Conservation (phyloP, 257 asterid species). For the Salvia splendens region DNA sequence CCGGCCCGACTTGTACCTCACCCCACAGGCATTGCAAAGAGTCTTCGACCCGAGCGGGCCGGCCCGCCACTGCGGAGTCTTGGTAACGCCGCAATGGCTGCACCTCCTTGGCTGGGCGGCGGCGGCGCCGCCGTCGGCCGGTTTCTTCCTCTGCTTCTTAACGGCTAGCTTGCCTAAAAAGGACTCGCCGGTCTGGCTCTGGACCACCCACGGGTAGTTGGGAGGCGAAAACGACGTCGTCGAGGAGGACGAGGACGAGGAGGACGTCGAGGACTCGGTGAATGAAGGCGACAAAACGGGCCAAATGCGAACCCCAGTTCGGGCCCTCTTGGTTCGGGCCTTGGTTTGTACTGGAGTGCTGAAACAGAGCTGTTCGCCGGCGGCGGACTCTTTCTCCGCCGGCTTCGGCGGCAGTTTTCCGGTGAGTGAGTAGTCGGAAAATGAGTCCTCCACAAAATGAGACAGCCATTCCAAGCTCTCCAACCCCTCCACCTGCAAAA, state of each 20-base stretch:
- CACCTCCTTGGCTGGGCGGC: conserved; percentile 52
- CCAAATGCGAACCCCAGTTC: conserved; percentile 74
- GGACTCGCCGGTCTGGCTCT: conserved; percentile 49
- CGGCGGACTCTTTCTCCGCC: conserved; percentile 25
- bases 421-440: conserved; percentile 56
- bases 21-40: conserved; percentile 64
- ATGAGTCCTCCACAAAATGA: conserved; percentile 84
- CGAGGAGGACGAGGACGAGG: conserved; percentile 61
- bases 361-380: conserved; percentile 38
- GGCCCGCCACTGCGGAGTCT: conserved; percentile 77
- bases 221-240: conserved; percentile 49
- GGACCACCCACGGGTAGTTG: conserved; percentile 33
- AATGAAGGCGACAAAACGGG: conserved; percentile 61
- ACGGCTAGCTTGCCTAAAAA: conserved; percentile 30
- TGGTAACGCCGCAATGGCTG: conserved; percentile 60
- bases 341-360: conserved; percentile 76
- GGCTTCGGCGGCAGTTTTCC: conserved; percentile 45
- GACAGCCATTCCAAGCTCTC: conserved; percentile 89
- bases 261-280: conserved; percentile 64
- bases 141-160: conserved; percentile 42
- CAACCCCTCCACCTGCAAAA: conserved; percentile 68
- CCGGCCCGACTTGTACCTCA: conserved; percentile 66
- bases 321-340: conserved; percentile 82
- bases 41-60: conserved; percentile 67
- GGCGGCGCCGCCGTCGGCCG: conserved; percentile 10